phyloP scores from a whole-genome alignment of 768 basidiomycete species.

The Multifurca ochricompacta region DNA sequence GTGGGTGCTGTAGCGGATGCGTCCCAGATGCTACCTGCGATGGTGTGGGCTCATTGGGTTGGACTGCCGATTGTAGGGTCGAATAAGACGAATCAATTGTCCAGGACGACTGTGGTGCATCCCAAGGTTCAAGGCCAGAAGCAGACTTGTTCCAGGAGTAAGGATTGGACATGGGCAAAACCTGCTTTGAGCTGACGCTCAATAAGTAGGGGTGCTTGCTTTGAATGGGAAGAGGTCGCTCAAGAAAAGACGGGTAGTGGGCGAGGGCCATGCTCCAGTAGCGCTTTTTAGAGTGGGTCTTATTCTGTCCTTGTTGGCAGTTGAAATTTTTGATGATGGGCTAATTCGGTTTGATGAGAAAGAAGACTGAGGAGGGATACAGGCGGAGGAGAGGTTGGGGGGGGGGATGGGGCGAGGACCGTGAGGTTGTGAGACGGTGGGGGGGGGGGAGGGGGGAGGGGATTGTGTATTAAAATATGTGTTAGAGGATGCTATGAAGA shows the following conservation, averaged over 20 bases:
- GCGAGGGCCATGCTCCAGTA: slow-evolving; percentile 19
- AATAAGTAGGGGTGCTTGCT: slow-evolving; percentile 20
- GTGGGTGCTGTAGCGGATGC: slow-evolving; percentile 11
- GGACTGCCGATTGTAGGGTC: slow-evolving; percentile 17
- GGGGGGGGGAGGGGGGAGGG: too few relatives aligned
- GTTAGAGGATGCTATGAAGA: slow-evolving; percentile 6
- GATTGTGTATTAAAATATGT: slow-evolving; percentile 17
- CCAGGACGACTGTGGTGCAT: slow-evolving; percentile 18
- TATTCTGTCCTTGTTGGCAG: neutral
- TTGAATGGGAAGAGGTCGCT: slow-evolving; percentile 15
- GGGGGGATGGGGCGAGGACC: slow-evolving; percentile 2
- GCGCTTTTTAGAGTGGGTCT: slow-evolving; percentile 14
- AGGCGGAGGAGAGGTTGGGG: neutral
- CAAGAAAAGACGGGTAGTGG: slow-evolving; percentile 17
- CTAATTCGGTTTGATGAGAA: neutral
- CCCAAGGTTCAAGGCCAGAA: slow-evolving; percentile 10
- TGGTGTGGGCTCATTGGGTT: slow-evolving; percentile 7
- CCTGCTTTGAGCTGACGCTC: slow-evolving; percentile 2
- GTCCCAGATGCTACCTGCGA: slow-evolving; percentile 5
- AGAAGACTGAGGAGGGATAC: neutral
- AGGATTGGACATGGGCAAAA: slow-evolving; percentile 14
- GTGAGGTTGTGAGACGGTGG: slow-evolving; percentile 6
- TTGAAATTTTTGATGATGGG: neutral
- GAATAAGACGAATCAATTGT: slow-evolving; percentile 20
- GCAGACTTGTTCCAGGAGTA: slow-evolving; percentile 18